Percentiles rank a stretch among this genome's conserved stretches.
phyloP scores from a whole-genome alignment of 345 rosid genomes.

The Citrus hindsii region DNA sequence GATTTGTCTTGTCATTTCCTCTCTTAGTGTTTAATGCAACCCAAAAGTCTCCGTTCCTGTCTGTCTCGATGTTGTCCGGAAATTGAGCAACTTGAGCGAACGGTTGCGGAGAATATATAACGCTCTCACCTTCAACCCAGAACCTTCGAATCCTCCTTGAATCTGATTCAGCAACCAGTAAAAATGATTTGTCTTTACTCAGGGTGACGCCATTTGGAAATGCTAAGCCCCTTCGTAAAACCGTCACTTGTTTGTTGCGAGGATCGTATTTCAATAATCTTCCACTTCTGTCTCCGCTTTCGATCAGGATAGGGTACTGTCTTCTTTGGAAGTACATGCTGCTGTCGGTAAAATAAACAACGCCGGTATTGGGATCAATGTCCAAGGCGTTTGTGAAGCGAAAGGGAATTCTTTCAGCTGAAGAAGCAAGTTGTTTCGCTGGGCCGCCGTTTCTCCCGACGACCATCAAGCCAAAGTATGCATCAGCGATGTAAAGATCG shows the following conservation, averaged over 20 bases:
- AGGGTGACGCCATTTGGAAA: constrained; percentile 50
- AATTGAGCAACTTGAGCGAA: constrained; percentile 27
- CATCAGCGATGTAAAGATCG: constrained; percentile 58
- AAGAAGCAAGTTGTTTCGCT: constrained; percentile 31
- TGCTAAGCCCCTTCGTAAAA: constrained; percentile 23
- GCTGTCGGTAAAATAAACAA: constrained; percentile 50
- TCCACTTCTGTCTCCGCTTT: constrained; percentile 34
- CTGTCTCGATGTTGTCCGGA: constrained; percentile 43
- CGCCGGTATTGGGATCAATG: constrained; percentile 35
- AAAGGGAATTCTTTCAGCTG: constrained; percentile 37
- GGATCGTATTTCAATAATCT: constrained; percentile 45
- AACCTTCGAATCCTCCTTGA: neutral
- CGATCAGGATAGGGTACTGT: constrained; percentile 12
- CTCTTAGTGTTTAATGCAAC: constrained; percentile 45
- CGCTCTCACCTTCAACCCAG: neutral
- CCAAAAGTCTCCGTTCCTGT: constrained; percentile 56
- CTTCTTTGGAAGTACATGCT: constrained; percentile 46
- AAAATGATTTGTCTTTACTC: constrained; percentile 40
- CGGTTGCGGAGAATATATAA: neutral
- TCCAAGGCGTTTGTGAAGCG: constrained; percentile 43
- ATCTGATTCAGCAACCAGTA: constrained; percentile 37
- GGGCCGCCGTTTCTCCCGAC: constrained; percentile 45
- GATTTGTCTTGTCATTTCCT: constrained; percentile 20
- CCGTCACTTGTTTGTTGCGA: constrained; percentile 21
- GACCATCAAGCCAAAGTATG: constrained; percentile 46